A percentile compares a stretch with the other conserved stretches of the same genome.
Conservation (phyloP, 2,329 filamentous ascomycete genomes). For the Lasiodiplodia sp. region DNA sequence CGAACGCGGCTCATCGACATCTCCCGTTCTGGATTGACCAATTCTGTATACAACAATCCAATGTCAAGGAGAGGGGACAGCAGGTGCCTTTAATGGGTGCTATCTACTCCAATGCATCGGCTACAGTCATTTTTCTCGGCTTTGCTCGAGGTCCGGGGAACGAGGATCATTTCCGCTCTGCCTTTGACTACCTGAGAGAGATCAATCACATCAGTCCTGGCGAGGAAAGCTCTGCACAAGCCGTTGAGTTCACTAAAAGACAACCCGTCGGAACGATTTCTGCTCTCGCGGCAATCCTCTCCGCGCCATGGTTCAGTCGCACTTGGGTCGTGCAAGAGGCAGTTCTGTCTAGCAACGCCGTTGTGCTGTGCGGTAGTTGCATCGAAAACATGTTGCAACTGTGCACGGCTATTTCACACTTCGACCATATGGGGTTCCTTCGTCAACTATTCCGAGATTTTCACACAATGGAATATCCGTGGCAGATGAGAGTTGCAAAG, state of each 20-base stretch:
- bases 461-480: background rate
- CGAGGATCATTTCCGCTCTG: background rate
- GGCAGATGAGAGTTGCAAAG: background rate
- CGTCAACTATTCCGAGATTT: background rate
- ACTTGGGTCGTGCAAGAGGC: conserved; percentile 4
- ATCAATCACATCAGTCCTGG: background rate
- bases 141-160: background rate
- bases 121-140: background rate
- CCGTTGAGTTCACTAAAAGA: background rate
- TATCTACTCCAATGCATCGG: background rate
- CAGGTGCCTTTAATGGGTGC: background rate
- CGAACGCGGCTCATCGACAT: background rate
- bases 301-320: background rate
- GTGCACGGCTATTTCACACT: background rate
- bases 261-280: background rate
- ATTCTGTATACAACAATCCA: background rate
- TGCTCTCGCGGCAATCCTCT: background rate
- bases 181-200: background rate
- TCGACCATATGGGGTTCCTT: background rate
- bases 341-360: background rate
- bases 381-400: background rate
- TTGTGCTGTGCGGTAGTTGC: background rate
- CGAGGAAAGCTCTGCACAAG: fast-evolving
- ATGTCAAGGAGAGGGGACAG: background rate
- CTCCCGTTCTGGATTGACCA: background rate